Conservation (phyloP, 1,284 basidiomycete species). For the Athelia sp. region DNA sequence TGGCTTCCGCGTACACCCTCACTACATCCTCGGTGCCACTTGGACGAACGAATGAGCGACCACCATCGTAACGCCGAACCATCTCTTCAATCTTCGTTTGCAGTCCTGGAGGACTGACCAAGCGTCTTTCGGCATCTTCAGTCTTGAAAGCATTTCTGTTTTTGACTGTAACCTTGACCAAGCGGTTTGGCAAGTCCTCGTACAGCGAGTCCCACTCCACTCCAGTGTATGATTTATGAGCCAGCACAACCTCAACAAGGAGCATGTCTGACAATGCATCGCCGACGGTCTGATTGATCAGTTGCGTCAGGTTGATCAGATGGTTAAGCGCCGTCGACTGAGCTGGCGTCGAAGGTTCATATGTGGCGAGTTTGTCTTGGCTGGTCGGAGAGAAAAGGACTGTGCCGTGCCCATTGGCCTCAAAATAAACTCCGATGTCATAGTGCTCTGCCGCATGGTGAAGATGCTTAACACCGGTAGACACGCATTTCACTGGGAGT, state of each 20-base stretch:
- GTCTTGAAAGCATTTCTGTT: slow-evolving; percentile 88
- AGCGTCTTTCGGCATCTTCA: slow-evolving; percentile 88
- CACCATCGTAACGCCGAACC: slow-evolving; percentile 77
- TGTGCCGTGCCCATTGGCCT: slow-evolving; percentile 98
- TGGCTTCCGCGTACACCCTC: slow-evolving; percentile 95
- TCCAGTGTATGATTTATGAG: slow-evolving; percentile 82
- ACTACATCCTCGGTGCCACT: slow-evolving; percentile 99
- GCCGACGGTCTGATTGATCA: slow-evolving; percentile 99
- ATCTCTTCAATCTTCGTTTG: slow-evolving; percentile 88
- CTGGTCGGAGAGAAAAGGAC: slow-evolving; percentile 87
- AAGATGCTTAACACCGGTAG: slow-evolving; percentile 97
- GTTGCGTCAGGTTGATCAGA: slow-evolving; percentile 69
- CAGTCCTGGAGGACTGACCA: slow-evolving; percentile 77
- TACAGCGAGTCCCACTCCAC: slow-evolving; percentile 93
- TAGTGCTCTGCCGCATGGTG: slow-evolving; percentile 96
- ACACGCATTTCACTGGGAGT: slow-evolving; percentile 91
- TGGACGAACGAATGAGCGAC: slow-evolving; percentile 91
- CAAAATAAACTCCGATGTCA: slow-evolving; percentile 97
- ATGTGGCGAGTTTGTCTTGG: slow-evolving; percentile 50
- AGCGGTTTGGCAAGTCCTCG: slow-evolving; percentile 89
- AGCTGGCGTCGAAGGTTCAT: slow-evolving; percentile 75
- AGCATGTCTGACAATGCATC: slow-evolving; percentile 97
- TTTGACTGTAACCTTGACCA: slow-evolving; percentile 92
- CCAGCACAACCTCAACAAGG: slow-evolving; percentile 89
- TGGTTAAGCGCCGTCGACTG: slow-evolving; percentile 77